These are phyloP conservation scores for Syzygium jambos DNA, from an alignment of 345 rosid species.

Conservation along the genomic window DNA sequence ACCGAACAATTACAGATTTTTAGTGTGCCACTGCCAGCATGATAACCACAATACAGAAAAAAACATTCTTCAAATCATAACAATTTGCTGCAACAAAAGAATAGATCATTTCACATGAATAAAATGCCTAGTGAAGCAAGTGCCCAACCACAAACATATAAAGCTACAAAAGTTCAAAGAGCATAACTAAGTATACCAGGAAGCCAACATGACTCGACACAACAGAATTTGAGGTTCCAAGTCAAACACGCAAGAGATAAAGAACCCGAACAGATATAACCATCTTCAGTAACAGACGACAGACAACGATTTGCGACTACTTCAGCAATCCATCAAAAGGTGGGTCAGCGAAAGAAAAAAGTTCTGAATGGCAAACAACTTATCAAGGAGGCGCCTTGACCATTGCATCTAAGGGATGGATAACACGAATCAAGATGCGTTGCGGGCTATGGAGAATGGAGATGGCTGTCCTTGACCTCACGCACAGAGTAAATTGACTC, in stretches of 20 bases:
- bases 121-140: neutral
- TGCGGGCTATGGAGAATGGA: neutral
- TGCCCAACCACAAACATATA: neutral
- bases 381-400: neutral
- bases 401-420: neutral
- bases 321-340: neutral
- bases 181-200: neutral
- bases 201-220: neutral
- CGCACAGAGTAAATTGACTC: neutral
- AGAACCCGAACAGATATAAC: neutral
- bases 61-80: neutral
- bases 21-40: neutral
- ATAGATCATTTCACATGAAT: neutral
- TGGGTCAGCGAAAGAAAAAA: neutral
- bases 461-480: neutral
- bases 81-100: neutral
- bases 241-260: neutral
- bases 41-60: neutral
- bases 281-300: neutral
- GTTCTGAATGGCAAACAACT: neutral
- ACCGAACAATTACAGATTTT: neutral
- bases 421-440: neutral
- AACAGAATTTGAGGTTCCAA: neutral
- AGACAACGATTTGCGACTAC: neutral
- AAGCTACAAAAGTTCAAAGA: neutral